Evolutionary conservation across 257 asterid genomes (phyloP).

Genomic region (Solanum appendiculatum): DNA sequence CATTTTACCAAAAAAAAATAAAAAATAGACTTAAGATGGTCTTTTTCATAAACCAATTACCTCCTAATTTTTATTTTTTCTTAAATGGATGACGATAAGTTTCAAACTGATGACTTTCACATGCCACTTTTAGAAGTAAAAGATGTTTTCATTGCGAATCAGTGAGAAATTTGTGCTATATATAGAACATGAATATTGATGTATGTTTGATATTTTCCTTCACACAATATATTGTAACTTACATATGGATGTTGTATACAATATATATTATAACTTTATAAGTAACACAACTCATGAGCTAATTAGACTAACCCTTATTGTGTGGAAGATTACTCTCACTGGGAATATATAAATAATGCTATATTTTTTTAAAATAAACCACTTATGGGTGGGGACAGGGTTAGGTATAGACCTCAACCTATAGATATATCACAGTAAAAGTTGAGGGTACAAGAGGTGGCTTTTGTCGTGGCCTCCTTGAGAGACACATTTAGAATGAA

Average conservation of each 20-base stretch:
- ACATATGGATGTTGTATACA: too few relatives aligned
- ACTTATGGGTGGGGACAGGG: neutral
- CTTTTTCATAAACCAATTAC: neutral
- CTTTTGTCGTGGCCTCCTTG: neutral
- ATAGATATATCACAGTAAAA: neutral
- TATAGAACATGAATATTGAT: neutral
- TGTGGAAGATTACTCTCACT: neutral
- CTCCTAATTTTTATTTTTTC: neutral
- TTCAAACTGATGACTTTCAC: neutral
- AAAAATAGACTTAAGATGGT: neutral
- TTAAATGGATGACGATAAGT: neutral
- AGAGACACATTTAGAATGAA: neutral
- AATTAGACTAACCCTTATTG: neutral
- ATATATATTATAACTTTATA: too few relatives aligned
- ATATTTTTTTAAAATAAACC: neutral
- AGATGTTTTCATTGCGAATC: fast-evolving
- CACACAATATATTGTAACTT: too few relatives aligned
- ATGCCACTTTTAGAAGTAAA: too few relatives aligned
- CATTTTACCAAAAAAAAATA: too few relatives aligned
- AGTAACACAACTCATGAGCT: too few relatives aligned
- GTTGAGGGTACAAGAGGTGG: neutral
- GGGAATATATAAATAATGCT: neutral
- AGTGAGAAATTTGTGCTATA: too few relatives aligned
- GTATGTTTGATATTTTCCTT: too few relatives aligned
- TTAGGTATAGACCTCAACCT: neutral